Base-by-base conservation (phyloP, 192 early-diverging fungal genomes). In the Backusella parvicylindrica region DNA sequence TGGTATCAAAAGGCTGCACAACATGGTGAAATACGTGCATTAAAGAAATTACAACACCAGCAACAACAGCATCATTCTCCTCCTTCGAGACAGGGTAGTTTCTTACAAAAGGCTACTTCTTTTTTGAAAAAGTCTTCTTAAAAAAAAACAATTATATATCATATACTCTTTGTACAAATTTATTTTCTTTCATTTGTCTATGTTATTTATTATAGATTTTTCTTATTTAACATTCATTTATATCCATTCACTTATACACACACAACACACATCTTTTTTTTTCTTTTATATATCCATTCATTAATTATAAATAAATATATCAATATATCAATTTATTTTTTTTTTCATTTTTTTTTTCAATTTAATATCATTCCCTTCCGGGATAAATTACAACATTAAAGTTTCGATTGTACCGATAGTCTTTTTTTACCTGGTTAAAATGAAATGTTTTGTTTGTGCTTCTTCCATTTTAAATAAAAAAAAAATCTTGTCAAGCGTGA, bases 1-100 rank as follows among this genome's bases (percentile, higher is more conserved):
- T 90, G 89, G 89, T 90, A 90, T 72, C 83, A 88, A 73, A 84
- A 85, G 37, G 92, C 92, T 1, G 88, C 92, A 0, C 84, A 84
- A 31, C 84, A 87, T 47, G 88, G 88, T 21, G 88, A 90, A 63
- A 84, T 80, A 70, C 79, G 89, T 49, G 89, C 89, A 7, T 79
- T 77, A 6, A 79, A 85, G 32, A 77, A 84, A 47, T 64, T 87
- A 30, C 81, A 87, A 60, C 85, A 37, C 7, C 36, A 37, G 36
- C 36, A 37, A 8, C n/a, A 21, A 11, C 21, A 2, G 0, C 50
- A 23, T 6, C 47, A 50, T 26, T 23, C 7, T 12, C n/a, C 21
- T 12, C 50, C 50, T 56, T 56, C 50, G 23, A 56, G 50, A 56
- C 50, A 56, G 23, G 50, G 50, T 12, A 56, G 50, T 26, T 53